phyloP scores from a whole-genome alignment of 148 eudicot species.

The Polygonum maritimum region DNA sequence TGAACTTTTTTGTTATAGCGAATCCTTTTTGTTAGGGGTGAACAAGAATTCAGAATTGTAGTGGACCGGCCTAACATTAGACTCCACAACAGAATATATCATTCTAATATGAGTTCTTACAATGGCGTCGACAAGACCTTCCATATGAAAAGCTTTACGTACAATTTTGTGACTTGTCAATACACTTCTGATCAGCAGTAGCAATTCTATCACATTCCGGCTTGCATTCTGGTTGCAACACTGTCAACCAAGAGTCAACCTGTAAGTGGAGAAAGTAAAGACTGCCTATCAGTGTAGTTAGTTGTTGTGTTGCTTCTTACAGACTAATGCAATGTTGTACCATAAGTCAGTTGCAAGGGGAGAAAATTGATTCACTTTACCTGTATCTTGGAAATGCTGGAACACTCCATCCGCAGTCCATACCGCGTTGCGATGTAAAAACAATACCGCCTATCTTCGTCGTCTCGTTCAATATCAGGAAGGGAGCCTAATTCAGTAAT shows the following conservation, averaged over 20 bases:
- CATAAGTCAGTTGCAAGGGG: no score
- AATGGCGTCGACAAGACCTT: not conserved
- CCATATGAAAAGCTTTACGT: not conserved
- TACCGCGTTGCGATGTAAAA: constrained; percentile 68
- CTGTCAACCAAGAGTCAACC: constrained; percentile 3
- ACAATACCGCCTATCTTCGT: constrained; percentile 57
- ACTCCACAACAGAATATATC: not conserved
- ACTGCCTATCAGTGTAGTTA: no score
- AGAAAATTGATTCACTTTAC: constrained; percentile 18
- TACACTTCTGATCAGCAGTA: not conserved
- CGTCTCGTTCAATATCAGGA: constrained; percentile 53
- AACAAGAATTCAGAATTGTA: no score
- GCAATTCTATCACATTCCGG: not conserved
- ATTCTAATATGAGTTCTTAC: not conserved
- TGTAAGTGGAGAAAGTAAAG: not conserved
- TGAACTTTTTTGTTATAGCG: no score
- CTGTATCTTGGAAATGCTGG: constrained; percentile 65
- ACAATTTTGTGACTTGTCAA: not conserved
- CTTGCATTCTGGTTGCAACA: not conserved
- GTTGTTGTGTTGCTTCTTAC: no score
- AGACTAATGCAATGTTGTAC: no score
- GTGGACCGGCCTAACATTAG: no score
- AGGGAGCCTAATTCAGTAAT: constrained; percentile 62
- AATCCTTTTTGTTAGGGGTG: no score
- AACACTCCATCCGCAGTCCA: constrained; percentile 76